These are phyloP conservation scores for Skeletonema grethae DNA, from an alignment of 108 stramenopile species.

Conservation along the genomic window DNA sequence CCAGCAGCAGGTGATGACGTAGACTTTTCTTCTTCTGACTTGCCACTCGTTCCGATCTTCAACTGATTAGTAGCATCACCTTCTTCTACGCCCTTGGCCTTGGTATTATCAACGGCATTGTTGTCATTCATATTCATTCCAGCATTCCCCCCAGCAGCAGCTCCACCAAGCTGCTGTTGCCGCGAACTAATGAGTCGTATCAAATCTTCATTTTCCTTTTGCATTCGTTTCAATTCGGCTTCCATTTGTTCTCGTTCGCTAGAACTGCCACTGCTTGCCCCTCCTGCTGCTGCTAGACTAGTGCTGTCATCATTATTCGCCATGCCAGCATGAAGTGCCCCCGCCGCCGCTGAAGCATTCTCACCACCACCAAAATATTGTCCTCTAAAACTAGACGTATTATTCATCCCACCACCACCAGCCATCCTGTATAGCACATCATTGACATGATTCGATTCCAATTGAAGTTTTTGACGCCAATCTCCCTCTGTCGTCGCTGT, in stretches of 20 bases:
- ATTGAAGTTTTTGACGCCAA: constrained; percentile 2
- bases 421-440: background rate
- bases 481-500: too few relatives aligned
- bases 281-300: background rate
- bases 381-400: background rate
- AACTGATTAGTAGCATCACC: background rate
- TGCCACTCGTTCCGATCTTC: background rate
- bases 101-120: background rate
- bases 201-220: background rate
- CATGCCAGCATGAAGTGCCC: background rate
- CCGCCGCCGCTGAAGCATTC: background rate
- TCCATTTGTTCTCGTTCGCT: background rate
- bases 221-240: background rate
- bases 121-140: background rate
- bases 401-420: background rate
- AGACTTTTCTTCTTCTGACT: background rate
- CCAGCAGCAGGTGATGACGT: background rate
- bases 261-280: background rate
- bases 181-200: background rate
- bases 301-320: background rate
- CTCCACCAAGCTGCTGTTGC: background rate
- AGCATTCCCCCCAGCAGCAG: background rate
- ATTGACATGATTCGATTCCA: background rate
- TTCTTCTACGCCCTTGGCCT: background rate
- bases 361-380: background rate